Percentiles rank a stretch among this genome's conserved stretches.
Evolutionary conservation across 192 early-diverging fungal species (phyloP).

Genomic region (Coemansia sp.): DNA sequence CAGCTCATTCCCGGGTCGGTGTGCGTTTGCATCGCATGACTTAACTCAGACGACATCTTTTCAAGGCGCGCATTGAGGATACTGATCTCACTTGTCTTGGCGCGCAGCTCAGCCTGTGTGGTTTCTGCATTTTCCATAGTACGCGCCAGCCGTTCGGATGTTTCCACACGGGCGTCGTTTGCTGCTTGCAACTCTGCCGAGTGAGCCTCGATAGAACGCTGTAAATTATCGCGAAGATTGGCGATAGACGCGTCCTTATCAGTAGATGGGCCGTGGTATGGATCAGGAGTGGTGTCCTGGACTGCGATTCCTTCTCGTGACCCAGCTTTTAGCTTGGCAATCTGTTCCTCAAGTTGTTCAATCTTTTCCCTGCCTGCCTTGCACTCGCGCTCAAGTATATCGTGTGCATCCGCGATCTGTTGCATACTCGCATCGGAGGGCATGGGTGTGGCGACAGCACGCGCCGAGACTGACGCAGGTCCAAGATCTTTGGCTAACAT

Average conservation of each 20-base stretch:
- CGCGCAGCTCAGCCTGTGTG: constrained; percentile 19
- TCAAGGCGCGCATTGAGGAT: constrained; percentile 22
- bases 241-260: constrained; percentile 3
- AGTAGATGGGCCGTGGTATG: neutral
- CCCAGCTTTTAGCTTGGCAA: constrained; percentile 18
- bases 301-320: neutral
- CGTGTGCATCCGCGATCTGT: constrained; percentile 30
- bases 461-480: constrained; percentile 17
- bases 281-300: neutral
- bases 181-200: constrained; percentile 11
- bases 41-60: constrained; percentile 13
- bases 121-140: constrained; percentile 5
- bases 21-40: constrained; percentile 15
- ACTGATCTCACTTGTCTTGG: constrained; percentile 11
- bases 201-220: neutral
- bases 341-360: constrained; percentile 22
- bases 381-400: constrained; percentile 41
- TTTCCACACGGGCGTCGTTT: constrained; percentile 2
- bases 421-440: constrained; percentile 2
- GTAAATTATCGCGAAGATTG: constrained; percentile 13
- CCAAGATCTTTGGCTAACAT: constrained; percentile 55
- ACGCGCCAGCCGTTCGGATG: constrained; percentile 4
- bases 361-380: constrained; percentile 22
- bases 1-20: constrained; percentile 18
- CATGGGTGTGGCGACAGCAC: neutral